Conservation (phyloP, 106 monocot species). For the Iris macrosiphon region DNA sequence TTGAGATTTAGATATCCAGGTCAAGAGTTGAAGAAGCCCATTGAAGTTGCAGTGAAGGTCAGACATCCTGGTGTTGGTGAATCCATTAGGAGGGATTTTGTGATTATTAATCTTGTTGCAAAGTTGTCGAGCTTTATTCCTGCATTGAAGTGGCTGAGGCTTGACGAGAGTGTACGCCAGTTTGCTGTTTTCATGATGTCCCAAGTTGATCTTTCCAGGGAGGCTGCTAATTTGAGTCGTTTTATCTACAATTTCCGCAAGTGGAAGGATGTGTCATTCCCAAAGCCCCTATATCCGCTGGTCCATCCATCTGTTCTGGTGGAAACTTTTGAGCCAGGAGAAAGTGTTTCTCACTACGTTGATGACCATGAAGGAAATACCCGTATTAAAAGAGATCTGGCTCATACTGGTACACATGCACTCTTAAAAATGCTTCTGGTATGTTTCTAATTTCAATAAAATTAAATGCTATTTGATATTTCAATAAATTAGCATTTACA, state of each 20-base stretch:
- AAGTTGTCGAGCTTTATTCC: conserved; percentile 42
- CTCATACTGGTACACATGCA: conserved; percentile 60
- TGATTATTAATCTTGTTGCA: conserved; percentile 46
- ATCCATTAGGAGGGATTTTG: conserved; percentile 50
- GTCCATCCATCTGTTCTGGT: conserved; percentile 71
- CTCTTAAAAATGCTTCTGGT: conserved; percentile 70
- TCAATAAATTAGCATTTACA: not conserved
- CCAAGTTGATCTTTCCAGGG: conserved; percentile 58
- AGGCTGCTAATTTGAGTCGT: conserved; percentile 57
- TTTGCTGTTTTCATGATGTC: conserved; percentile 76
- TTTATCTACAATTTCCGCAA: conserved; percentile 63
- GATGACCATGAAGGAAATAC: conserved; percentile 37
- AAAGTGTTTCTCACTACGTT: conserved; percentile 47
- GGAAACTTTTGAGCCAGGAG: conserved; percentile 57
- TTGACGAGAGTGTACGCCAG: conserved; percentile 64
- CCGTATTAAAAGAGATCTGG: conserved; percentile 41
- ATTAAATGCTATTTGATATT: not conserved
- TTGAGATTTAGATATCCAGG: conserved; percentile 35
- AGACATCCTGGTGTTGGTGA: conserved; percentile 68
- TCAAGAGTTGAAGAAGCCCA: conserved; percentile 28
- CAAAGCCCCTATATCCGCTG: conserved; percentile 54
- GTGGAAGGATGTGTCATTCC: conserved; percentile 67
- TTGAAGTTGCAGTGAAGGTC: conserved; percentile 57
- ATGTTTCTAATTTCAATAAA: conserved; percentile 4
- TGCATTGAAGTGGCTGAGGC: conserved; percentile 45